These are phyloP conservation scores for Solanum chacoense DNA, from an alignment of 305 asterid species.

Conservation along the genomic window DNA sequence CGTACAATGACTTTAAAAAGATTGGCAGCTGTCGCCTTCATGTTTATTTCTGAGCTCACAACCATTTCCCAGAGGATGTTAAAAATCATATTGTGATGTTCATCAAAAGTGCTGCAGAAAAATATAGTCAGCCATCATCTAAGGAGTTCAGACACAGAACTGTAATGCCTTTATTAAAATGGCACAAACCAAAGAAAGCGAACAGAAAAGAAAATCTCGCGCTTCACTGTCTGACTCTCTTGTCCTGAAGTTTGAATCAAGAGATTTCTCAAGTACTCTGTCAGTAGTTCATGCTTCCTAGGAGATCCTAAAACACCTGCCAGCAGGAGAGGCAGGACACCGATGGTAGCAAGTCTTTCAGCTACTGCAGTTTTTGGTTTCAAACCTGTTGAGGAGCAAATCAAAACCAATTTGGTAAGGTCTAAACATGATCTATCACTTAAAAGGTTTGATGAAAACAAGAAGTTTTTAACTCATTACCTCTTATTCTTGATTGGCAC, in stretches of 20 bases:
- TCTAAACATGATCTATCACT: not conserved
- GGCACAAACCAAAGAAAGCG: conserved; percentile 77
- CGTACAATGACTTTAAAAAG: conserved; percentile 89
- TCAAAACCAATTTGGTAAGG: not conserved
- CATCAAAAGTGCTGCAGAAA: conserved; percentile 73
- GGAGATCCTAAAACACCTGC: conserved; percentile 91
- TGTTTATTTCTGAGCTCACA: conserved; percentile 52
- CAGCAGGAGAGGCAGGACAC: conserved; percentile 86
- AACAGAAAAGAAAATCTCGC: conserved; percentile 68
- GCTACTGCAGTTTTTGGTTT: conserved; percentile 60
- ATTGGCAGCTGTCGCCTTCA: conserved; percentile 79
- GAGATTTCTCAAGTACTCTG: conserved; percentile 59
- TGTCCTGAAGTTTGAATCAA: conserved; percentile 56
- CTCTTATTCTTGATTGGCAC: conserved; percentile 50
- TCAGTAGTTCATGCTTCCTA: conserved; percentile 58
- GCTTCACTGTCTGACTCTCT: conserved; percentile 53
- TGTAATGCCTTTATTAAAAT: conserved; percentile 2
- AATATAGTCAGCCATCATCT: not conserved
- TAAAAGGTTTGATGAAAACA: not conserved
- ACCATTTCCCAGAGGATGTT: conserved; percentile 98
- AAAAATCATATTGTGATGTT: conserved; percentile 67
- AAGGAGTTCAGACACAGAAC: not conserved
- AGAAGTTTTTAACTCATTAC: conserved; percentile 19
- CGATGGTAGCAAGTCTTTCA: conserved; percentile 66
- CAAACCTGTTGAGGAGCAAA: conserved; percentile 40